Percentiles rank a stretch among this genome's conserved stretches.
phyloP scores from a whole-genome alignment of 106 monocot species.

The Narthecium ossifragum region DNA sequence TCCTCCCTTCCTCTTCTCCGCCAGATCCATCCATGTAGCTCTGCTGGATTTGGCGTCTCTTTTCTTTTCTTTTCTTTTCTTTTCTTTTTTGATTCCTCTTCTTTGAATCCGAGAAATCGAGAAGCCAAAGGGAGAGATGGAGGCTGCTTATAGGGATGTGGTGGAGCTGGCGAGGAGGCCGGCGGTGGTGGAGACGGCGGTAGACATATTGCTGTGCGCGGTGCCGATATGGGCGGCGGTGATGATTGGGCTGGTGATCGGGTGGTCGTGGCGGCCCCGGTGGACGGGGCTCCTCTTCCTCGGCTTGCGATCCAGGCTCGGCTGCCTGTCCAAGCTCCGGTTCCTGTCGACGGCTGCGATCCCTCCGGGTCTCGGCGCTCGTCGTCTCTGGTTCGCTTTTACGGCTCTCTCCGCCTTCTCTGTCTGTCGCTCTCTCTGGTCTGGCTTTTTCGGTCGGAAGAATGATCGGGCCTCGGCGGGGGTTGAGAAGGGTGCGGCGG shows the following conservation, averaged over 20 bases:
- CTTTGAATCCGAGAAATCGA: no score
- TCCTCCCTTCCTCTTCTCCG: neutral
- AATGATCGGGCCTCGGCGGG: neutral
- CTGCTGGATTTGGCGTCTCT: no score
- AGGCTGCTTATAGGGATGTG: constrained; percentile 36
- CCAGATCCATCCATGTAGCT: no score
- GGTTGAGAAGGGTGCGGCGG: neutral
- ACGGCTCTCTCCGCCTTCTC: constrained; percentile 93
- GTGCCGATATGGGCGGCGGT: constrained; percentile 98
- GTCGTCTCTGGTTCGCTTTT: constrained; percentile 87
- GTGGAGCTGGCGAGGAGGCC: constrained; percentile 53
- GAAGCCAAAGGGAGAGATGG: constrained; percentile 32
- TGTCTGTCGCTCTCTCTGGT: constrained; percentile 57
- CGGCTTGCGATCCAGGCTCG: constrained; percentile 60
- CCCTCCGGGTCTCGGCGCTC: constrained; percentile 75
- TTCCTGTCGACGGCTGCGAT: constrained; percentile 46
- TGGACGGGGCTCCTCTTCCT: constrained; percentile 95
- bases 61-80: neutral
- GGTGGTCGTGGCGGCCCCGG: constrained; percentile 94
- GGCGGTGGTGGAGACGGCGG: constrained; percentile 66
- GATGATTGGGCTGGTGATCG: constrained; percentile 91
- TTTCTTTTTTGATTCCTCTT: neutral
- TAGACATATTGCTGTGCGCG: constrained; percentile 74
- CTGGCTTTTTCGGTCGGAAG: constrained; percentile 32
- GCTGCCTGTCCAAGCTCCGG: constrained; percentile 51